Evolutionary conservation across 306 rosid genomes (phyloP).

Genomic region (Inga leiocalycina): DNA sequence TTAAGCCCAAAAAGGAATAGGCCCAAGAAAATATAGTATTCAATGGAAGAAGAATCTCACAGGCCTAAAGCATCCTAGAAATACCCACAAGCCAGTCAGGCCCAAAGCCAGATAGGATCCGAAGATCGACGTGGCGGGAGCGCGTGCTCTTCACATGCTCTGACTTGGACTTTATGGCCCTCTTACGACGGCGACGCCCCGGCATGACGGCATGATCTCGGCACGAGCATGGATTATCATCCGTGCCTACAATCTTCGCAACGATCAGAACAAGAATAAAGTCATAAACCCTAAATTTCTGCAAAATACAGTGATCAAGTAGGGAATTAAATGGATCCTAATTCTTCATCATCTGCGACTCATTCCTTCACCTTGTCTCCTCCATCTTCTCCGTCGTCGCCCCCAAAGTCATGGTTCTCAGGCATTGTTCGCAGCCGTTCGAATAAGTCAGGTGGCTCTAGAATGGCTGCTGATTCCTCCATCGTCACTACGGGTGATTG

Average conservation of each 20-base stretch:
- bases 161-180: background rate
- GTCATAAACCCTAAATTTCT: background rate
- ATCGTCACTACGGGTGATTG: conserved; percentile 37
- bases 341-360: conserved; percentile 44
- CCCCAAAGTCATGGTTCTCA: conserved; percentile 70
- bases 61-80: background rate
- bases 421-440: conserved; percentile 76
- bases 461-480: conserved; percentile 46
- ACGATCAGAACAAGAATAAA: background rate
- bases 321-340: conserved; percentile 52
- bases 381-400: conserved; percentile 50
- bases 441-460: conserved; percentile 42
- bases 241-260: background rate
- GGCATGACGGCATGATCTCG: background rate
- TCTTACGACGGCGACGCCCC: background rate
- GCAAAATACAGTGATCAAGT: background rate
- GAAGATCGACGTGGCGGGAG: background rate
- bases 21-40: background rate
- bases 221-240: background rate
- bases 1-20: background rate
- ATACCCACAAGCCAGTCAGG: background rate
- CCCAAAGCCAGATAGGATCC: background rate
- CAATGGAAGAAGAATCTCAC: background rate
- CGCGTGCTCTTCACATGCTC: background rate
- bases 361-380: background rate